Percentiles rank a stretch among this genome's conserved stretches.
Evolutionary conservation across 2,329 filamentous ascomycete species (phyloP).

Genomic region (Aspergillus fructus): DNA sequence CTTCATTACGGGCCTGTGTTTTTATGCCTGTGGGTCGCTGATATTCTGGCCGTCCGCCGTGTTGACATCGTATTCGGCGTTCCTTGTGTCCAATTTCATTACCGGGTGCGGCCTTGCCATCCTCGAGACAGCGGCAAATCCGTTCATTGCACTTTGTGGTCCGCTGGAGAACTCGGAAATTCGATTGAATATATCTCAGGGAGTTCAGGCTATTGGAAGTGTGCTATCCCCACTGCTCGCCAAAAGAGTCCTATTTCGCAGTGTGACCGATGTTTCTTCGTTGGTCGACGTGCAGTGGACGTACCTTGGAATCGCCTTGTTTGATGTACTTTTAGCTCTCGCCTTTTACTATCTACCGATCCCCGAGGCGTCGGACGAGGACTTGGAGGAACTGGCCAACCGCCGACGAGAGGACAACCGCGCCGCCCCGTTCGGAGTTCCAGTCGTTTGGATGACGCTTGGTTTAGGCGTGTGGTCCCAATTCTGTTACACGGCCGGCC

Average conservation of each 20-base stretch:
- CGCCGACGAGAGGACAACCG: conserved; percentile 52
- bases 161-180: conserved; percentile 61
- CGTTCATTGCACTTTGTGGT: conserved; percentile 63
- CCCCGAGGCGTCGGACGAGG: conserved; percentile 61
- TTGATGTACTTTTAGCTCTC: conserved; percentile 58
- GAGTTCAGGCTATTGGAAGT: conserved; percentile 60
- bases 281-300: conserved; percentile 65
- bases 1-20: conserved; percentile 59
- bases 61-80: conserved; percentile 60
- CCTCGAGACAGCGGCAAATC: conserved; percentile 61
- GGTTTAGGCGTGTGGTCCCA: conserved; percentile 54
- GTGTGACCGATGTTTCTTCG: conserved; percentile 48
- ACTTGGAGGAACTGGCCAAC: conserved; percentile 57
- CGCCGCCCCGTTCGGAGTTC: conserved; percentile 45
- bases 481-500: conserved; percentile 62
- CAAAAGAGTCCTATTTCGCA: conserved; percentile 57
- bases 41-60: conserved; percentile 67
- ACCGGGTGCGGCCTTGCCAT: conserved; percentile 61
- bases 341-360: conserved; percentile 62
- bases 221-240: conserved; percentile 61
- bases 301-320: conserved; percentile 63
- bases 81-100: conserved; percentile 63
- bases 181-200: conserved; percentile 61
- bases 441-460: conserved; percentile 58
- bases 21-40: conserved; percentile 63